These are phyloP conservation scores for Arachis stenosperma DNA, from an alignment of 306 rosid species.

Conservation along the genomic window DNA sequence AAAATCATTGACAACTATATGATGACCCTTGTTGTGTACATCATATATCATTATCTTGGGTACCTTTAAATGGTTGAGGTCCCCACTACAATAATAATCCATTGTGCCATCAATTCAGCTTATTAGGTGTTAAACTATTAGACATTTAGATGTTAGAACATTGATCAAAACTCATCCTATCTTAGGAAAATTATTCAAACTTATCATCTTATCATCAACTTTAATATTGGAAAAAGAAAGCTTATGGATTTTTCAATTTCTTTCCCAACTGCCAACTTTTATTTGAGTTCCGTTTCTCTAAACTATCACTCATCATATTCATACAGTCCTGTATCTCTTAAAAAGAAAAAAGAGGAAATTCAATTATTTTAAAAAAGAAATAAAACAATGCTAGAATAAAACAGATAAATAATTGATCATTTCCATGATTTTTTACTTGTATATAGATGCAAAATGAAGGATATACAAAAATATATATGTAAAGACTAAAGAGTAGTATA, in stretches of 20 bases:
- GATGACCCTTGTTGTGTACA: conserved; percentile 23
- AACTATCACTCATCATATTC: not conserved
- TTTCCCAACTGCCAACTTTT: conserved; percentile 7
- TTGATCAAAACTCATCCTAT: not conserved
- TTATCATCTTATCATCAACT: conserved; percentile 9
- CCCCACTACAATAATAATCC: conserved; percentile 31
- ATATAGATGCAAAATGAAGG: no score
- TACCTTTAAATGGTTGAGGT: conserved; percentile 42
- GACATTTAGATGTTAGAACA: not conserved
- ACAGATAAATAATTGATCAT: not conserved
- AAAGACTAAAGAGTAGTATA: no score
- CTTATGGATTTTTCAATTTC: conserved; percentile 31
- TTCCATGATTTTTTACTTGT: no score
- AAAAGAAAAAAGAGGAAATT: not conserved
- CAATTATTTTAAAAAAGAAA: not conserved
- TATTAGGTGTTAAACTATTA: not conserved
- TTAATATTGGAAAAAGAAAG: conserved; percentile 19
- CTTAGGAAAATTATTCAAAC: conserved; percentile 17
- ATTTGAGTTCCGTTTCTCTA: conserved; percentile 12
- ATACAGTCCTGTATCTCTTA: not conserved
- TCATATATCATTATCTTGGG: conserved; percentile 33
- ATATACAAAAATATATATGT: no score
- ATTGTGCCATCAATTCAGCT: not conserved
- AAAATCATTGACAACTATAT: conserved; percentile 31
- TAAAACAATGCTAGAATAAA: not conserved